Base-by-base conservation (phyloP, 129 eudicot genomes). In the Helichrysum umbraculigerum region DNA sequence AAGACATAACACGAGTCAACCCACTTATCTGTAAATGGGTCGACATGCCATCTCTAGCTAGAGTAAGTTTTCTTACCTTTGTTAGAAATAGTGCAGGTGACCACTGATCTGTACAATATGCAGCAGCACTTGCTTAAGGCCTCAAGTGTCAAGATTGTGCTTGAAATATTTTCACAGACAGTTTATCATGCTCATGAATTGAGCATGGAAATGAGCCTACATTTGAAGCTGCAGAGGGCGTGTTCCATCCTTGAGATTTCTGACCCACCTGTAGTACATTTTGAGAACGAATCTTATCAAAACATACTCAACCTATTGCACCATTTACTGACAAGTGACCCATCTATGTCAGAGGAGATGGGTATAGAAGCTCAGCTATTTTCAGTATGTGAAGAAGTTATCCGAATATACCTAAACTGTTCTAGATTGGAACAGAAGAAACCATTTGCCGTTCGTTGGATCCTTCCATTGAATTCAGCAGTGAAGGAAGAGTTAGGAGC, bases 401-500 rank as follows among this genome's bases (percentile, higher is more conserved):
- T 95, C 22, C 75, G 78, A 76, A 83, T 85, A 30, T 95, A 95
- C 79, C 85, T 91, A 22, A 87, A 81, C 16, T 91, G 97, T 85
- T 83, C 92, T 29, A 96, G 86, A 62, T 73, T 82, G 65, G 87
- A 78, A 62, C 56, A 82, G 44, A 82, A 35, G 83, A 78, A 85
- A 69, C 77, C 82, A 63, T 70, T 28, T 60, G 20, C 78, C 0
- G 78, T 80, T 35, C 92, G 86, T 60, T 91, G 97, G 93, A 76
- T 78, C 70, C 94, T 91, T 61, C 96, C 99, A 20, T 51, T 91
- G 44, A 87, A 90, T 78, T 75, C 89, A 15, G 96, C 83, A 5
- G 88, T 85, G 84, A 95, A 85, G 88, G 99, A 95, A 76, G 97
- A 95, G 70, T 71, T 95, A 81, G 93, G 92, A n/a, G 97, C 90